A percentile compares a stretch with the other conserved stretches of the same genome.
These are phyloP conservation scores for Rhododendron williamsianum DNA, from an alignment of 148 eudicot species.

Conservation along the genomic window DNA sequence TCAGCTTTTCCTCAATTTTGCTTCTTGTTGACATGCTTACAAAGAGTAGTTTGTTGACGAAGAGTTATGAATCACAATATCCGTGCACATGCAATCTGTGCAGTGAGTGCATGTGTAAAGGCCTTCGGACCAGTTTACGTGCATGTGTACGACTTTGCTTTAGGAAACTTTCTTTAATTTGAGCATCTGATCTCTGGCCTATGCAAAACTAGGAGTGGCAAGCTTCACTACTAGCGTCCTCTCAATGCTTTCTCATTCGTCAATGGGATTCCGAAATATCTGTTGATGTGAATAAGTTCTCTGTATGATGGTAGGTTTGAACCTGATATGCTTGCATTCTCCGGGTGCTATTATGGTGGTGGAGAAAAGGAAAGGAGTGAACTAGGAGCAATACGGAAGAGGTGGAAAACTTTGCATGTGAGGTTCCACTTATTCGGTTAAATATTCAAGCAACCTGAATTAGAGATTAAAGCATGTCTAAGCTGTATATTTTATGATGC, in stretches of 20 bases:
- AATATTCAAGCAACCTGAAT: neutral
- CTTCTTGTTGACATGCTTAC: constrained; percentile 1
- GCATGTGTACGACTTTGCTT: neutral
- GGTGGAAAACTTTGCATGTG: constrained; percentile 86
- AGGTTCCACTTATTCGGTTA: constrained; percentile 18
- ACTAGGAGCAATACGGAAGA: constrained; percentile 50
- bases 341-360: constrained; percentile 91
- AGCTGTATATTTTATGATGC: constrained; percentile 16
- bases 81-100: neutral
- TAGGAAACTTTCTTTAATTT: neutral
- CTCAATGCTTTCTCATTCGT: neutral
- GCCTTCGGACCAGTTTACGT: neutral
- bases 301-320: constrained; percentile 55
- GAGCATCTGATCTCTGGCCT: neutral
- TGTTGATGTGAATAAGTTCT: constrained; percentile 1
- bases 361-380: constrained; percentile 71
- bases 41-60: neutral
- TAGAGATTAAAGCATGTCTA: neutral
- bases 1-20: constrained; percentile 4
- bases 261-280: neutral
- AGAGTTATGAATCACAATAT: neutral
- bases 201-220: neutral
- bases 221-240: neutral
- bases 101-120: neutral
- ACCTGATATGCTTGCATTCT: constrained; percentile 95